Conservation (phyloP, 495 filamentous ascomycete species). For the Trichocladium uniseriatum region DNA sequence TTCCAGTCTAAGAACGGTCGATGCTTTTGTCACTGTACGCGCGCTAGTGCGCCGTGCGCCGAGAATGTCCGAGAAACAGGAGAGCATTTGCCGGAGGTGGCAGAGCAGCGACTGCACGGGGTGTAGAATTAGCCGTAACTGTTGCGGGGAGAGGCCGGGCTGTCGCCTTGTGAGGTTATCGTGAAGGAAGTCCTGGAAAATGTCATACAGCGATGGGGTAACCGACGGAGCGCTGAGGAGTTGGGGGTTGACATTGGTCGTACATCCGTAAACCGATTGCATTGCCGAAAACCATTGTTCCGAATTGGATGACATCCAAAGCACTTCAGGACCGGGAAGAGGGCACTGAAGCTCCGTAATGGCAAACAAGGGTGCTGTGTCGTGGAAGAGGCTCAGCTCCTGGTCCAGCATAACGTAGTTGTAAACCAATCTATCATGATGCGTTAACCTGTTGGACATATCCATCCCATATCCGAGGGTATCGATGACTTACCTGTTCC, state of each 20-base stretch:
- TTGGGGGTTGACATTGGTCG: constrained; percentile 29
- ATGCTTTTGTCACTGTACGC: constrained; percentile 38
- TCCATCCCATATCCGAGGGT: too few species aligned
- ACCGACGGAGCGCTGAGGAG: constrained; percentile 31
- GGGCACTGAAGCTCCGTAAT: constrained; percentile 49
- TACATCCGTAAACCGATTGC: constrained; percentile 38
- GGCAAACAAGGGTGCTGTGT: constrained; percentile 47
- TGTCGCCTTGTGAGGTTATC: constrained; percentile 32
- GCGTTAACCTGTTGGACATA: not conserved
- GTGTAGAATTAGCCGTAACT: constrained; percentile 43
- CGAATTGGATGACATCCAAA: constrained; percentile 40
- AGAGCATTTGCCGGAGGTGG: constrained; percentile 40
- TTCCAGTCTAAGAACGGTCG: constrained; percentile 42
- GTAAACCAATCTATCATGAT: constrained; percentile 44
- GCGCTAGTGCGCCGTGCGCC: constrained; percentile 24
- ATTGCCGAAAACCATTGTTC: constrained; percentile 42
- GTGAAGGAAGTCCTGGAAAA: constrained; percentile 48
- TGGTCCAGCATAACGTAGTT: constrained; percentile 60
- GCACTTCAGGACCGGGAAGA: constrained; percentile 45
- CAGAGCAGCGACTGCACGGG: constrained; percentile 43
- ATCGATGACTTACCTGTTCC: constrained; percentile 44
- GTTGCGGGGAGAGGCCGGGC: constrained; percentile 34
- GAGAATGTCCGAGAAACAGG: constrained; percentile 34
- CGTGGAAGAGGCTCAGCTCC: constrained; percentile 55
- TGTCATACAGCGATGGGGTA: constrained; percentile 44